Evolutionary conservation across 2,329 filamentous ascomycete genomes (phyloP), one percentile per base, ranked within the genome.

Genomic region (Fulvia fulva): DNA sequence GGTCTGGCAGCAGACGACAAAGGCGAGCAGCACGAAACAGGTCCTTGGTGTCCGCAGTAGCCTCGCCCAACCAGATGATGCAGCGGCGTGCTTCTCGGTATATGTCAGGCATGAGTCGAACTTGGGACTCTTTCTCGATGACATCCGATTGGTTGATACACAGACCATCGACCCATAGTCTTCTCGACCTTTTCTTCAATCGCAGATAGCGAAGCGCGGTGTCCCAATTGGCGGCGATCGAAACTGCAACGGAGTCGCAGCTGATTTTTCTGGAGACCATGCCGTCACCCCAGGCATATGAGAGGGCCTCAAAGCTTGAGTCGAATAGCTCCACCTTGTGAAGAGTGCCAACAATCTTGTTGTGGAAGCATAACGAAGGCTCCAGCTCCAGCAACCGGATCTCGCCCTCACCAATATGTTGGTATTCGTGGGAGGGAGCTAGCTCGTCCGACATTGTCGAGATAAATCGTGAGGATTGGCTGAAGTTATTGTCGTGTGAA

Each of bases 91-190:
- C 59, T 3, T 37, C 23, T 5, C 30, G 19, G 34, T 65, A 67
- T 2, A 67, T 65, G 2, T 61, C 28, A 14, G 51, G 43, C 65
- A 67, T 67, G n/a, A 56, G 45, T 11, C 28, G 21, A n/a, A 67
- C 53, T 44, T 67, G 63, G 25, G 56, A 45, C 32, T 59, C 57
- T 16, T 55, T 52, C 49, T 67, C 65, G 12, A 21, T 37, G 22
- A 52, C 47, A 46, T 64, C 54, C 4, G 44, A 43, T 54, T 67
- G 65, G 45, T 65, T 61, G 51, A 67, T 67, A 50, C 61, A 66
- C 2, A 67, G 22, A n/a, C 55, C 56, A 57, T 67, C 32, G 4
- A 14, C 32, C 7, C 32, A 37, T 6, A 37, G 32, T 8, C 4
- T 16, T 37, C 32, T 37, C 7, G 7, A 37, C 14, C 16, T 6